Conservation (phyloP, 2,329 filamentous ascomycete species). For the Elsinoe australis region DNA sequence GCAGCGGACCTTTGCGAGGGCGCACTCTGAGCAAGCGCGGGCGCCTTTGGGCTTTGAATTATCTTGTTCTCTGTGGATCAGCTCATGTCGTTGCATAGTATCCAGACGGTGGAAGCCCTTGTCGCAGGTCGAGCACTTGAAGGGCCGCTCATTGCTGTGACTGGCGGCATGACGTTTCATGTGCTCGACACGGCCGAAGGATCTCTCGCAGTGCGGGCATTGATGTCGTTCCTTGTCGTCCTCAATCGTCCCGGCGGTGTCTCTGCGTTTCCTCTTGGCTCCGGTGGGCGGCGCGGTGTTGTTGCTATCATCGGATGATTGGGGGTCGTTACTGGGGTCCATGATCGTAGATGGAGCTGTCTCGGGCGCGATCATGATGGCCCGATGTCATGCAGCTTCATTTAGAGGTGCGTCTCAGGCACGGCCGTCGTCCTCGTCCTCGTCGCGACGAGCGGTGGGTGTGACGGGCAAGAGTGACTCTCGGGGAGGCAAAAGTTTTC, state of each 20-base stretch:
- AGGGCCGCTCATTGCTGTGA: constrained; percentile 23
- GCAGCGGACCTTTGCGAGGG: constrained; percentile 27
- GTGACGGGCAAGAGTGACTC: constrained; percentile 3
- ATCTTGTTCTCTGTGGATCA: constrained; percentile 23
- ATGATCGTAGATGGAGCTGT: constrained; percentile 16
- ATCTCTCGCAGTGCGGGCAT: constrained; percentile 22
- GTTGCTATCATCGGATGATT: constrained; percentile 14
- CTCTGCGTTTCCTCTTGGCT: constrained; percentile 16
- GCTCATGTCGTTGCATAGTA: constrained; percentile 25
- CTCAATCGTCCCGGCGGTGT: constrained; percentile 13
- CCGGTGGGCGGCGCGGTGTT: constrained; percentile 13
- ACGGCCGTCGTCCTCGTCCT: neutral
- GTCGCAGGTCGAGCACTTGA: constrained; percentile 23
- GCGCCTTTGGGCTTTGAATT: constrained; percentile 22
- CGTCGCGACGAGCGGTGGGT: constrained; percentile 6
- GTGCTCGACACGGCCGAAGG: constrained; percentile 25
- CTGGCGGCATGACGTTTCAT: constrained; percentile 25
- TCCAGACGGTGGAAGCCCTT: constrained; percentile 26
- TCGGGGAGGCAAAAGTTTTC: constrained; percentile 1
- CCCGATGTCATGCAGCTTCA: constrained; percentile 15
- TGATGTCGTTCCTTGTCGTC: constrained; percentile 19
- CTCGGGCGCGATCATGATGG: constrained; percentile 11
- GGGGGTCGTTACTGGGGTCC: constrained; percentile 9
- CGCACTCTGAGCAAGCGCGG: constrained; percentile 27
- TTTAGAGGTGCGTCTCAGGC: neutral